Conservation (phyloP, 2,329 filamentous ascomycete genomes). For the Dryadomyces quercivorus region DNA sequence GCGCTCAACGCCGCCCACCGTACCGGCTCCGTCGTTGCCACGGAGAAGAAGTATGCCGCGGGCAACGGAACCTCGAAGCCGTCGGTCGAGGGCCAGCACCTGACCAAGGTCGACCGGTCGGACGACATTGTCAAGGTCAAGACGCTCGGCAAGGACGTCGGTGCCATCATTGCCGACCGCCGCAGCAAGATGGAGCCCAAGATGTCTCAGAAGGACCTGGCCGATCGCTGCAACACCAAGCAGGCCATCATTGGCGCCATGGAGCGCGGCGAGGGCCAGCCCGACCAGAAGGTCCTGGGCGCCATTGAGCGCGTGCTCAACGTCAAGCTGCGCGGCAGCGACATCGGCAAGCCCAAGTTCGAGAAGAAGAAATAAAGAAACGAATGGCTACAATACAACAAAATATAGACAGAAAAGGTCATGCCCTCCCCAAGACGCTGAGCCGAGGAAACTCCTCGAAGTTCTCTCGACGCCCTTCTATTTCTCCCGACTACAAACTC, state of each 20-base stretch:
- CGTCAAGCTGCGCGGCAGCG: conserved; percentile 71
- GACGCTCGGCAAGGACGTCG: conserved; percentile 71
- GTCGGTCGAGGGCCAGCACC: conserved; percentile 73
- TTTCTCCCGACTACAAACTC: too few relatives aligned
- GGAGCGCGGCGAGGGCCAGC: conserved; percentile 65
- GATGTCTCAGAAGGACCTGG: conserved; percentile 86
- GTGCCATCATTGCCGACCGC: conserved; percentile 67
- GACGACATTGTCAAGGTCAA: conserved; percentile 98
- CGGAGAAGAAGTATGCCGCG: conserved; percentile 80
- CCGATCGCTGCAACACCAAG: conserved; percentile 82
- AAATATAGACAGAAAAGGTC: neutral
- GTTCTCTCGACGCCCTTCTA: too few relatives aligned
- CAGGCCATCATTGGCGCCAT: conserved; percentile 70
- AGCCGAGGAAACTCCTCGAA: neutral
- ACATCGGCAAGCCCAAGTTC: conserved; percentile 78
- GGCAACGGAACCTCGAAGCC: conserved; percentile 55
- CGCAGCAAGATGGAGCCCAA: conserved; percentile 78
- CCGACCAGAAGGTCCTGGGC: conserved; percentile 71
- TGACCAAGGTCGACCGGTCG: conserved; percentile 94
- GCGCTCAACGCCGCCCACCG: conserved; percentile 85
- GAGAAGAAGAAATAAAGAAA: conserved; percentile 25
- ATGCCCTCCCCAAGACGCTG: neutral
- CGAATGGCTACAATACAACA: neutral
- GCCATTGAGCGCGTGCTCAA: conserved; percentile 77
- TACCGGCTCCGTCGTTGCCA: conserved; percentile 60